Conservation (phyloP, 1,284 basidiomycete genomes). For the Ustilago nuda region DNA sequence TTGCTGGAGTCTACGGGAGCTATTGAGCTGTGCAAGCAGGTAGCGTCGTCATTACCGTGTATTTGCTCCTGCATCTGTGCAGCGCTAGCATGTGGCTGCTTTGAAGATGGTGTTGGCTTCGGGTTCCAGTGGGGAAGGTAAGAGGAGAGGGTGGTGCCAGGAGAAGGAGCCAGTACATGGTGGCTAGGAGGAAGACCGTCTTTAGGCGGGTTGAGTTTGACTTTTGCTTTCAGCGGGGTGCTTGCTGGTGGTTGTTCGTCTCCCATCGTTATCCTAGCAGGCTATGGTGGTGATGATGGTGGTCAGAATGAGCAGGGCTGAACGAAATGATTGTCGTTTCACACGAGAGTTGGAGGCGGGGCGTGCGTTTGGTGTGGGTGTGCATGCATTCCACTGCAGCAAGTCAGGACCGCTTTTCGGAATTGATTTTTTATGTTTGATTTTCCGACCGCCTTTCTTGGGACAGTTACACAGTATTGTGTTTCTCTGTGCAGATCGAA, state of each 20-base stretch:
- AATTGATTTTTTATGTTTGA: conserved; percentile 1
- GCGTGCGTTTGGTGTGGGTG: not conserved
- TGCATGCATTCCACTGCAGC: conserved; percentile 9
- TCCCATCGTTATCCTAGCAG: conserved; percentile 1
- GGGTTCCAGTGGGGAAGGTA: conserved; percentile 48
- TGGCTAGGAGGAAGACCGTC: conserved; percentile 38
- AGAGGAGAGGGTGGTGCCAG: conserved; percentile 46
- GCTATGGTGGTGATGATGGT: not conserved
- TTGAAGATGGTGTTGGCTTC: conserved; percentile 14
- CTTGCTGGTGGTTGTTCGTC: not conserved
- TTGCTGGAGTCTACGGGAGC: conserved; percentile 29
- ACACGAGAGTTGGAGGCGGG: conserved; percentile 7
- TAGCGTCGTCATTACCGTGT: conserved; percentile 5
- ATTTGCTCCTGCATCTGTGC: not conserved
- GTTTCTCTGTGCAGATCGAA: not conserved
- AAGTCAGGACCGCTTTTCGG: not conserved
- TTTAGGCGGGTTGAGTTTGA: conserved; percentile 22
- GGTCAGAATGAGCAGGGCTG: not conserved
- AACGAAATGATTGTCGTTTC: not conserved
- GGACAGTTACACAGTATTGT: not conserved
- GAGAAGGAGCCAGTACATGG: conserved; percentile 50
- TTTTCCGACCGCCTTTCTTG: not conserved
- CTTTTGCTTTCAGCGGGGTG: conserved; percentile 15
- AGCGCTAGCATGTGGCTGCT: not conserved
- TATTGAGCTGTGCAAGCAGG: conserved; percentile 34